A percentile compares a stretch with the other conserved stretches of the same genome.
Evolutionary conservation across 495 filamentous ascomycete species (phyloP).

Genomic region (Talaromyces wortmannii): DNA sequence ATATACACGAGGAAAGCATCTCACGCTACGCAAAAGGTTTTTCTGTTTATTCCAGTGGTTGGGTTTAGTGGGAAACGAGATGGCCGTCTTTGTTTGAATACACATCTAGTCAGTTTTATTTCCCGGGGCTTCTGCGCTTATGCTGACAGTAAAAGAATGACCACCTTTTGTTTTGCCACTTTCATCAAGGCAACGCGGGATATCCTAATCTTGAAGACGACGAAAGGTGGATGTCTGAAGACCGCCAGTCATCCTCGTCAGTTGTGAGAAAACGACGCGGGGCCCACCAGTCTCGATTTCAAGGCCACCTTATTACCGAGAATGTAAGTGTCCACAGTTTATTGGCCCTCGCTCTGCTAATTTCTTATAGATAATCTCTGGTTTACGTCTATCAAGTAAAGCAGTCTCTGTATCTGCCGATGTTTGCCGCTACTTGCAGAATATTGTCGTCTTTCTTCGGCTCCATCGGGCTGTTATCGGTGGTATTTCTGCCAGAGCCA

Average conservation of each 20-base stretch:
- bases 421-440: constrained; percentile 72
- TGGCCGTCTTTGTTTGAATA: constrained; percentile 20
- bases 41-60: constrained; percentile 73
- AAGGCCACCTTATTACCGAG: neutral
- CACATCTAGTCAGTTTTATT: constrained; percentile 39
- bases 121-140: neutral
- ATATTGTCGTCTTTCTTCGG: constrained; percentile 78
- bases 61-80: constrained; percentile 4
- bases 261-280: constrained; percentile 30
- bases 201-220: constrained; percentile 63
- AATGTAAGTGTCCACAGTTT: neutral
- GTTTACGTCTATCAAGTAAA: constrained; percentile 25
- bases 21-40: constrained; percentile 68
- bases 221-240: constrained; percentile 38
- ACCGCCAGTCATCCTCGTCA: constrained; percentile 35
- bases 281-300: neutral
- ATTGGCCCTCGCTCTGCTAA: neutral
- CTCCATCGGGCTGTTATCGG: constrained; percentile 77
- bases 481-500: constrained; percentile 70
- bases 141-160: constrained; percentile 52
- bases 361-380: neutral
- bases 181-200: constrained; percentile 66
- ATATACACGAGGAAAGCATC: constrained; percentile 66
- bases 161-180: constrained; percentile 82
- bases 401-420: constrained; percentile 51